Evolutionary conservation across 176 grass and related monocot species (phyloP).

Genomic region (Oropetium thomaeum): DNA sequence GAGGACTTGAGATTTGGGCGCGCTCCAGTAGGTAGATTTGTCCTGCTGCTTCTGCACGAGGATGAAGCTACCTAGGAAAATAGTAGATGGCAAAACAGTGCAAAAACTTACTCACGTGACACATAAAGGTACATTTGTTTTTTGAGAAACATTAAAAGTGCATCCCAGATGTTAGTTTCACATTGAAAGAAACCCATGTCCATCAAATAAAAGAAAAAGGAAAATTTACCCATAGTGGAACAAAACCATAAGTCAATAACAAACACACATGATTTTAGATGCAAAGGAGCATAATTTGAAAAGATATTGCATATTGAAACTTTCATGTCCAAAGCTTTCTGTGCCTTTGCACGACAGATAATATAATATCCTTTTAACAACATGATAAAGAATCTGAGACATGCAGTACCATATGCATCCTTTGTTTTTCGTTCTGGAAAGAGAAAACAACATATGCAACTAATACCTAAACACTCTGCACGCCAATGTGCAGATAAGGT

Average conservation of each 20-base stretch:
- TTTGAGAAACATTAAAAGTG: conserved; percentile 8
- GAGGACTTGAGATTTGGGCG: conserved; percentile 22
- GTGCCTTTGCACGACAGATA: not conserved
- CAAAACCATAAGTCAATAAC: not conserved
- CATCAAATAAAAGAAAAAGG: not conserved
- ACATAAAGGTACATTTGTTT: no score
- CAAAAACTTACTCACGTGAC: not conserved
- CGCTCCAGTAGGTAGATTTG: conserved; percentile 38
- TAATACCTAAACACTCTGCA: not conserved
- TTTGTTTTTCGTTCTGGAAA: no score
- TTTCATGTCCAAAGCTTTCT: not conserved
- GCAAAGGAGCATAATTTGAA: not conserved
- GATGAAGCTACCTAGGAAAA: conserved; percentile 52
- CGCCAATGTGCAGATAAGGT: not conserved
- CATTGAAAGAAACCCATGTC: not conserved
- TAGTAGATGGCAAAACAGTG: conserved; percentile 26
- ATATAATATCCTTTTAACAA: not conserved
- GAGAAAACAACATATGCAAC: not conserved
- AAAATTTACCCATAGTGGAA: not conserved
- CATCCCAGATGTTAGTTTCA: not conserved
- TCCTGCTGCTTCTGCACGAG: conserved; percentile 33
- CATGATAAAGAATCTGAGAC: not conserved
- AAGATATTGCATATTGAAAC: not conserved
- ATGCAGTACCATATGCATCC: not conserved
- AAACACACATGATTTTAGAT: not conserved